Percentiles rank a stretch among this genome's conserved stretches.
Evolutionary conservation across 345 rosid species (phyloP).

Genomic region (Brassica incana): DNA sequence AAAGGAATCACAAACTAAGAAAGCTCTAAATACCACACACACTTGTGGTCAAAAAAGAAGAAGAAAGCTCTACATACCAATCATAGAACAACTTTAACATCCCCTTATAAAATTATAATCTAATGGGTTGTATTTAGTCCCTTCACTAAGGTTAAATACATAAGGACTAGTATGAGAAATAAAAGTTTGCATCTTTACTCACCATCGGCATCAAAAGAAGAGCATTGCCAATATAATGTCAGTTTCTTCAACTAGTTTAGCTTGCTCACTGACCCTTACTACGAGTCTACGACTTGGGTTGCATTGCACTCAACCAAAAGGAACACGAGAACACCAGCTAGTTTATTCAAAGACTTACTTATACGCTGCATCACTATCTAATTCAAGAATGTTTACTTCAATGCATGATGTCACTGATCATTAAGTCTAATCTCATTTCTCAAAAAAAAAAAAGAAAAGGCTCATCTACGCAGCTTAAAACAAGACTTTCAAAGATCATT

Average conservation of each 20-base stretch:
- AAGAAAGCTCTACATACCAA: neutral
- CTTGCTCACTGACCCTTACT: neutral
- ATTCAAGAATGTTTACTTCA: neutral
- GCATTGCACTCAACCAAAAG: conserved; percentile 4
- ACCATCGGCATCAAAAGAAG: neutral
- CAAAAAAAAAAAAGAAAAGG: neutral
- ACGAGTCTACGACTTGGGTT: neutral
- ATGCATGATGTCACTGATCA: neutral
- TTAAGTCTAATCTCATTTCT: neutral
- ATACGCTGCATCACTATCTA: neutral
- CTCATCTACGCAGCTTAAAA: neutral
- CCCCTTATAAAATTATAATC: neutral
- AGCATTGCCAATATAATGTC: neutral
- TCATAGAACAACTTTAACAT: neutral
- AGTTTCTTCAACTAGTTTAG: conserved; percentile 6
- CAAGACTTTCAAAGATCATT: conserved; percentile 3
- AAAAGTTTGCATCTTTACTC: neutral
- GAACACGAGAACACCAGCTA: conserved; percentile 14
- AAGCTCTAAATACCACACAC: neutral
- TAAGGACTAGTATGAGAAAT: neutral
- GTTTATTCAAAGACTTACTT: neutral
- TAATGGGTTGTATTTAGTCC: neutral
- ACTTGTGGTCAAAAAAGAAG: too few relatives aligned
- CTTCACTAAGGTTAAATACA: neutral
- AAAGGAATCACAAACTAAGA: neutral